Conservation (phyloP, 768 basidiomycete species). For the Obba rivulosa region DNA sequence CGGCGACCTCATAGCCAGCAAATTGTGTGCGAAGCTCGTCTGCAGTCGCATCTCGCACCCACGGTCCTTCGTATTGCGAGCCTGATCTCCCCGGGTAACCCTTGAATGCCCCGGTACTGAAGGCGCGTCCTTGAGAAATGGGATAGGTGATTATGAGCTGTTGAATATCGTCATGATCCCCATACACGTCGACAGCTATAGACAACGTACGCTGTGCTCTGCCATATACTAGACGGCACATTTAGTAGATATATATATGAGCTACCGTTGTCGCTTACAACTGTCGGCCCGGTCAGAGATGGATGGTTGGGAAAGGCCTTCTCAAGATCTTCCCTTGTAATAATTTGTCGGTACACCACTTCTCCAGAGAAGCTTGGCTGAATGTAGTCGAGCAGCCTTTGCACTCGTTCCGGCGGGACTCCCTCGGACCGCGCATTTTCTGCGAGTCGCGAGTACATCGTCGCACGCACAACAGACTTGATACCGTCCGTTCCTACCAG, state of each 20-base stretch:
- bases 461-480: conserved; percentile 10
- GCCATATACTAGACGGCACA: background rate
- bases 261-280: conserved; percentile 15
- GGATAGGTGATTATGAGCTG: conserved; percentile 10
- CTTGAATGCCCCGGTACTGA: conserved; percentile 3
- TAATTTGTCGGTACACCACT: conserved; percentile 3
- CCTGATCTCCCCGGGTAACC: background rate
- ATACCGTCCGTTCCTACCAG: conserved; percentile 24
- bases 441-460: conserved; percentile 4
- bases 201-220: conserved; percentile 21
- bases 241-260: conserved; percentile 10
- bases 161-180: background rate
- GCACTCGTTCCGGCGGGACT: background rate
- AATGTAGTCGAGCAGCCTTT: background rate
- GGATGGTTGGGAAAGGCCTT: conserved; percentile 18
- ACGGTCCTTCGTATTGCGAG: background rate
- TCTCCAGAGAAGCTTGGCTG: background rate
- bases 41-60: no score
- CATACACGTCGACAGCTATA: conserved; percentile 4
- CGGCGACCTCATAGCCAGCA: no score
- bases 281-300: conserved; percentile 13
- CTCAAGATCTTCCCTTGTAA: conserved; percentile 19
- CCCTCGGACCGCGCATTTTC: background rate
- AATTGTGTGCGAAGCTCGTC: no score
- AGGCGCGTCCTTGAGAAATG: conserved; percentile 2